A percentile compares a stretch with the other conserved stretches of the same genome.
Conservation (phyloP, 2,329 filamentous ascomycete genomes). For the Teratosphaeria destructans region DNA sequence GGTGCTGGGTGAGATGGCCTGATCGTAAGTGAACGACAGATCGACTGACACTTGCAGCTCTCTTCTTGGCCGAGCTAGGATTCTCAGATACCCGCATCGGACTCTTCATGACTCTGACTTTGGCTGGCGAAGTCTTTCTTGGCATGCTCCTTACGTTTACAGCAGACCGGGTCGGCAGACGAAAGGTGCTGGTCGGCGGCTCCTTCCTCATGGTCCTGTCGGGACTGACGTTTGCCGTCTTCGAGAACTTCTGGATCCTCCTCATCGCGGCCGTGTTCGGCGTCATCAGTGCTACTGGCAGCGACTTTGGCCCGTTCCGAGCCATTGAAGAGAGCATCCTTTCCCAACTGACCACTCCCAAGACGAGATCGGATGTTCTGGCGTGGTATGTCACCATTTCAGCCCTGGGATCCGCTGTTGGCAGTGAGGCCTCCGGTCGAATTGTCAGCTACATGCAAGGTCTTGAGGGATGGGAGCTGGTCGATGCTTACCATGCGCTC, state of each 20-base stretch:
- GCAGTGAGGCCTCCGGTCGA: slow-evolving; percentile 43
- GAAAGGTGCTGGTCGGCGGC: slow-evolving; percentile 22
- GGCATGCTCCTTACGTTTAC: slow-evolving; percentile 23
- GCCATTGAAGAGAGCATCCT: slow-evolving; percentile 54
- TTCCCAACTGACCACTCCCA: slow-evolving; percentile 47
- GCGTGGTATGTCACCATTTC: slow-evolving; percentile 54
- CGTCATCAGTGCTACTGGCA: slow-evolving; percentile 33
- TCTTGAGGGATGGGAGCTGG: slow-evolving; percentile 39
- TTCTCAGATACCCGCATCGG: slow-evolving; percentile 24
- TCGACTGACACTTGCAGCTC: slow-evolving; percentile 10
- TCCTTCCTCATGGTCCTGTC: slow-evolving; percentile 23
- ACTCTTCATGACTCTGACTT: slow-evolving; percentile 25
- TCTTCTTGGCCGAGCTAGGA: slow-evolving; percentile 25
- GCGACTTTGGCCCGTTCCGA: slow-evolving; percentile 58
- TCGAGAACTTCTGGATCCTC: slow-evolving; percentile 25
- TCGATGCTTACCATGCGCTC: slow-evolving; percentile 45
- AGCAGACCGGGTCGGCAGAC: slow-evolving; percentile 23
- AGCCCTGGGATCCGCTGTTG: slow-evolving; percentile 45
- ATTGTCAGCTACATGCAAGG: slow-evolving; percentile 39
- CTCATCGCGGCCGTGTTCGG: slow-evolving; percentile 24
- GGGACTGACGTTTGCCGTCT: slow-evolving; percentile 20
- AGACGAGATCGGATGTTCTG: slow-evolving; percentile 51
- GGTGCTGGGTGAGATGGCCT: slow-evolving; percentile 15
- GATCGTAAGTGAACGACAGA: not conserved
- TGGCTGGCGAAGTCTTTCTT: slow-evolving; percentile 26